Conservation (phyloP, 345 rosid species). For the Combretum micranthum region DNA sequence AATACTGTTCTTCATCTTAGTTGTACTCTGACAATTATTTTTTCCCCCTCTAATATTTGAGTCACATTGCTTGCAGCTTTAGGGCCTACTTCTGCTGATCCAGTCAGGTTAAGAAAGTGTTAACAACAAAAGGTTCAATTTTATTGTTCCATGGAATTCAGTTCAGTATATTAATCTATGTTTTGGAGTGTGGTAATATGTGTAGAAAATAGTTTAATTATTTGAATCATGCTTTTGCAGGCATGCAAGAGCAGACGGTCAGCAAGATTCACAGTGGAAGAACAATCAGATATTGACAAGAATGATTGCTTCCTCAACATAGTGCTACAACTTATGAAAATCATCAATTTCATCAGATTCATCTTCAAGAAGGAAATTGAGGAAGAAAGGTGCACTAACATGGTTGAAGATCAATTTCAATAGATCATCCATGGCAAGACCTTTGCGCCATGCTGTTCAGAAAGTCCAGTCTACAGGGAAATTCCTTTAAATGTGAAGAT, state of each 20-base stretch:
- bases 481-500: slow-evolving; percentile 51
- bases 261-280: slow-evolving; percentile 13
- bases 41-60: background rate
- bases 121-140: slow-evolving; percentile 31
- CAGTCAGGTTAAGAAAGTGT: slow-evolving; percentile 14
- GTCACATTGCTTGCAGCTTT: slow-evolving; percentile 22
- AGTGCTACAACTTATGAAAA: too few relatives aligned
- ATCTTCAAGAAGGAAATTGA: slow-evolving; percentile 8
- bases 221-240: slow-evolving; percentile 2
- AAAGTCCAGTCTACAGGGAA: slow-evolving; percentile 66
- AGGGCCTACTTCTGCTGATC: slow-evolving; percentile 12
- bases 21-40: background rate
- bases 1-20: background rate
- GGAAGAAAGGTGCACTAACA: slow-evolving; percentile 10
- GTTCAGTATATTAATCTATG: too few relatives aligned
- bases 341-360: background rate
- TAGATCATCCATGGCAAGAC: slow-evolving; percentile 37
- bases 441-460: slow-evolving; percentile 40
- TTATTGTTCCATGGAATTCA: slow-evolving; percentile 1
- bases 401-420: slow-evolving; percentile 26
- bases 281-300: too few relatives aligned
- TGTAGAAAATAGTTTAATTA: too few relatives aligned
- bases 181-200: too few relatives aligned
- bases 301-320: too few relatives aligned
- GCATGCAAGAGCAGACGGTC: slow-evolving; percentile 18